Evolutionary conservation across 1,284 basidiomycete species (phyloP).

Genomic region (Boletellus deceptivus): DNA sequence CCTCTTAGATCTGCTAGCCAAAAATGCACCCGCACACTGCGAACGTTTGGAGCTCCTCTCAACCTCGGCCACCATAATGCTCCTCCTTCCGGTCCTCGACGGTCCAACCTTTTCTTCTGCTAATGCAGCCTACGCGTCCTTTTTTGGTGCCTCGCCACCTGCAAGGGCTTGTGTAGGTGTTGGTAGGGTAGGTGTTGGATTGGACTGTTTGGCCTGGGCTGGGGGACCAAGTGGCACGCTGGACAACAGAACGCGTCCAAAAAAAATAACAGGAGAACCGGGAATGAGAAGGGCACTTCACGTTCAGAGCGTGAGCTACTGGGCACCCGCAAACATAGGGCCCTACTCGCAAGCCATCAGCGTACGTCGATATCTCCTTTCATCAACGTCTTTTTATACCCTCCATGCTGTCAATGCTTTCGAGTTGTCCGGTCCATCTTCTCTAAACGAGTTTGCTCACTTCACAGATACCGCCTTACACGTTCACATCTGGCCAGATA

Average conservation of each 20-base stretch:
- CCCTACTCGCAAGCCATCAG: conserved; percentile 94
- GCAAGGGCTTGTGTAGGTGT: conserved; percentile 90
- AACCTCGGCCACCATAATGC: conserved; percentile 76
- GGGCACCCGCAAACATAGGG: conserved; percentile 99
- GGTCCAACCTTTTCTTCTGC: conserved; percentile 60
- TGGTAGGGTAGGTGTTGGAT: conserved; percentile 50
- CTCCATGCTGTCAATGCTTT: conserved; percentile 5
- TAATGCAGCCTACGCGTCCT: conserved; percentile 76
- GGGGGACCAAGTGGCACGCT: conserved; percentile 33
- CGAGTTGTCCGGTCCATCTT: not conserved
- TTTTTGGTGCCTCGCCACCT: conserved; percentile 91
- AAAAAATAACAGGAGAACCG: conserved; percentile 26
- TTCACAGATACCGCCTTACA: conserved; percentile 64
- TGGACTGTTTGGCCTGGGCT: conserved; percentile 74
- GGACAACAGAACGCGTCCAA: conserved; percentile 21
- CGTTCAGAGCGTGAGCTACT: conserved; percentile 94
- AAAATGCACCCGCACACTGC: conserved; percentile 1
- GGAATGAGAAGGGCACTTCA: conserved; percentile 71
- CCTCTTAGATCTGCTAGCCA: conserved; percentile 13
- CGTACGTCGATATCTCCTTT: conserved; percentile 43
- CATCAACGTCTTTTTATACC: not conserved
- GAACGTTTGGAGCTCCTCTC: conserved; percentile 40
- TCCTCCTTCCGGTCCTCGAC: conserved; percentile 83
- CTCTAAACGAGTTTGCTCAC: not conserved
- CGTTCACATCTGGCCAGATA: conserved; percentile 95